A percentile compares a stretch with the other conserved stretches of the same genome.
These are phyloP conservation scores for Clavaria fumosa DNA, from an alignment of 768 basidiomycete genomes.

Conservation along the genomic window DNA sequence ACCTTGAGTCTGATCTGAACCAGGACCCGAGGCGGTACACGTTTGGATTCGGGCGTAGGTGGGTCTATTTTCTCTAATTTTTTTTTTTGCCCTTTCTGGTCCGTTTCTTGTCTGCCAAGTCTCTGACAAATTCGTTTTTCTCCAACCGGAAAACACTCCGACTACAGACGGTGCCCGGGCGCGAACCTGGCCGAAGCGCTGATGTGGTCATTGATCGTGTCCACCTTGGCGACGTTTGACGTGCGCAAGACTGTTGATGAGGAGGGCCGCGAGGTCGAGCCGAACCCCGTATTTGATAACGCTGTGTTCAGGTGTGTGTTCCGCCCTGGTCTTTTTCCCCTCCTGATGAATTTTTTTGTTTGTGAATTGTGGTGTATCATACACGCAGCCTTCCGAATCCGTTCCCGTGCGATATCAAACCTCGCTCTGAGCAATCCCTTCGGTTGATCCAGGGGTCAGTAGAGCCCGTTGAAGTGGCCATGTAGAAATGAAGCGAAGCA, in stretches of 20 bases:
- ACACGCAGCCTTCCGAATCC: constrained; percentile 29
- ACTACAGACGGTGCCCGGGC: constrained; percentile 49
- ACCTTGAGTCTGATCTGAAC: constrained; percentile 15
- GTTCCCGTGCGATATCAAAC: constrained; percentile 35
- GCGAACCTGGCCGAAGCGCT: constrained; percentile 46
- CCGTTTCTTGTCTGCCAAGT: too few relatives aligned
- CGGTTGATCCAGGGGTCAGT: too few relatives aligned
- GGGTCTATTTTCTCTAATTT: constrained; percentile 5
- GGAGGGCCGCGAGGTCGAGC: constrained; percentile 30
- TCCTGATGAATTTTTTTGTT: background rate
- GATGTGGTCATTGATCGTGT: constrained; percentile 12
- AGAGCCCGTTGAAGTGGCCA: too few relatives aligned
- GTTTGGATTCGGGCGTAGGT: constrained; percentile 30
- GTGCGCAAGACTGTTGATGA: constrained; percentile 26
- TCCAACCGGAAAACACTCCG: too few relatives aligned
- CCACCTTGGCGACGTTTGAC: constrained; percentile 11
- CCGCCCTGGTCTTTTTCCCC: background rate
- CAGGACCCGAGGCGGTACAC: constrained; percentile 17
- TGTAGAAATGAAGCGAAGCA: too few relatives aligned
- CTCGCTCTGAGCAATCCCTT: constrained; percentile 30
- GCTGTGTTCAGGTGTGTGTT: constrained; percentile 40
- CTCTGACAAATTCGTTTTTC: too few relatives aligned
- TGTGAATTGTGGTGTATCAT: background rate
- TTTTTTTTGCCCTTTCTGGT: background rate
- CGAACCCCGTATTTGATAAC: constrained; percentile 39